Conservation (phyloP, 1,284 basidiomycete species). For the Moesziomyces antarcticus region DNA sequence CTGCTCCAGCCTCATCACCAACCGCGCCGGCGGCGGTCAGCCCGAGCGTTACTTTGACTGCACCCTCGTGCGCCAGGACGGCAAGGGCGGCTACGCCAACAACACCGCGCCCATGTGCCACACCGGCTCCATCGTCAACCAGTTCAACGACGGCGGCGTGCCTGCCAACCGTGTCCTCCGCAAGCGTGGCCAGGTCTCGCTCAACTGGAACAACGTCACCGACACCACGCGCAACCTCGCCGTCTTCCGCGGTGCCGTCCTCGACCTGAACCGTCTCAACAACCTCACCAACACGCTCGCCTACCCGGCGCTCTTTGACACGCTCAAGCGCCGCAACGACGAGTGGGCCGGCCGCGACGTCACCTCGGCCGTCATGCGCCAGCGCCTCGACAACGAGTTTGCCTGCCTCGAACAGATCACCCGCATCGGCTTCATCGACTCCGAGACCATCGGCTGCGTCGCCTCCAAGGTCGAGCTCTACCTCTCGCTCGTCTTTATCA, state of each 20-base stretch:
- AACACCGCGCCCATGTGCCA: constrained; percentile 51
- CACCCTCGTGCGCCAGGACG: constrained; percentile 83
- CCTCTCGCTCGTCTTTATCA: constrained; percentile 94
- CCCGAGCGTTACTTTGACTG: constrained; percentile 91
- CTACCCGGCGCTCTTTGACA: constrained; percentile 84
- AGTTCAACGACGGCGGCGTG: constrained; percentile 42
- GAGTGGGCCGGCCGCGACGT: constrained; percentile 85
- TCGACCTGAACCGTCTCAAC: constrained; percentile 85
- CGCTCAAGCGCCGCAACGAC: constrained; percentile 77
- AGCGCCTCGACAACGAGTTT: constrained; percentile 74
- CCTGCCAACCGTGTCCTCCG: constrained; percentile 29
- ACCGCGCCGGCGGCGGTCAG: constrained; percentile 59
- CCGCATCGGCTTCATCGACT: constrained; percentile 92
- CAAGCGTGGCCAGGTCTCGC: constrained; percentile 86
- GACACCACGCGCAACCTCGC: constrained; percentile 81
- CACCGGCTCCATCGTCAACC: constrained; percentile 22
- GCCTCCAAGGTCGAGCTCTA: constrained; percentile 94
- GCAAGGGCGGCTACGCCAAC: constrained; percentile 69
- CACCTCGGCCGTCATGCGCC: constrained; percentile 82
- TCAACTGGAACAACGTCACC: constrained; percentile 86
- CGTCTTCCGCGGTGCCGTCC: constrained; percentile 89
- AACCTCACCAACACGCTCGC: constrained; percentile 82
- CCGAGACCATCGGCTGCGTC: constrained; percentile 91
- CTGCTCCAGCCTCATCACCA: constrained; percentile 80
- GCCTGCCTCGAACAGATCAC: constrained; percentile 87